phyloP scores from a whole-genome alignment of 768 basidiomycete genomes.

The Tylopilus sp. region DNA sequence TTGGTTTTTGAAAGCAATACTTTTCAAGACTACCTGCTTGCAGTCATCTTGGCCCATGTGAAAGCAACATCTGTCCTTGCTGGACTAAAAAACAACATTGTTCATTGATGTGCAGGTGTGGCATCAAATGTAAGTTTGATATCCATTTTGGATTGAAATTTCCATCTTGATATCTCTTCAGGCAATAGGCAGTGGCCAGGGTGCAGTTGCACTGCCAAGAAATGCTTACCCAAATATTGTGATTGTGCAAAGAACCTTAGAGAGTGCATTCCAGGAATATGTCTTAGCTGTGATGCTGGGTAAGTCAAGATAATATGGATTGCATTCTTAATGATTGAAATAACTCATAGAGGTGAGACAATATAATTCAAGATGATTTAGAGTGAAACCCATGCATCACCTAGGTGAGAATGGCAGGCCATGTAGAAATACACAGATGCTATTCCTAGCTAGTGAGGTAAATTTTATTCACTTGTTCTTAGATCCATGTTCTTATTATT shows the following conservation, averaged over 20 bases:
- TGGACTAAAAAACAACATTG: conserved; percentile 39
- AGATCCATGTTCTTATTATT: background rate
- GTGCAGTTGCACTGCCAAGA: conserved; percentile 28
- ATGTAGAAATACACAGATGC: conserved; percentile 31
- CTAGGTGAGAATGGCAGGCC: conserved; percentile 18
- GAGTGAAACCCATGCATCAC: background rate
- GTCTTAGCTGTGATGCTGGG: conserved; percentile 43
- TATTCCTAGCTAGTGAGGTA: conserved; percentile 22
- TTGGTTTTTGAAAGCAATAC: background rate
- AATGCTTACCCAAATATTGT: conserved; percentile 28
- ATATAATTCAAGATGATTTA: background rate
- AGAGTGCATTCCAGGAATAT: conserved; percentile 56
- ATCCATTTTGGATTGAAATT: background rate
- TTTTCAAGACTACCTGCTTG: conserved; percentile 36
- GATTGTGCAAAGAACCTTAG: conserved; percentile 32
- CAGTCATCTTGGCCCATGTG: conserved; percentile 48
- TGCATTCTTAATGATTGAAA: background rate
- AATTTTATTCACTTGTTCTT: background rate
- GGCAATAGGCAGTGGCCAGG: conserved; percentile 15
- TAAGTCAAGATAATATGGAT: conserved; percentile 12
- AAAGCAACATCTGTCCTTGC: conserved; percentile 39
- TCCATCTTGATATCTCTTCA: background rate
- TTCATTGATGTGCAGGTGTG: conserved; percentile 47
- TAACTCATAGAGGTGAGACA: conserved; percentile 21
- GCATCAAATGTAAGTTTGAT: conserved; percentile 34